These are phyloP conservation scores for Tetrahymena malaccensis DNA, from an alignment of 73 alveolate genomes.

Conservation along the genomic window DNA sequence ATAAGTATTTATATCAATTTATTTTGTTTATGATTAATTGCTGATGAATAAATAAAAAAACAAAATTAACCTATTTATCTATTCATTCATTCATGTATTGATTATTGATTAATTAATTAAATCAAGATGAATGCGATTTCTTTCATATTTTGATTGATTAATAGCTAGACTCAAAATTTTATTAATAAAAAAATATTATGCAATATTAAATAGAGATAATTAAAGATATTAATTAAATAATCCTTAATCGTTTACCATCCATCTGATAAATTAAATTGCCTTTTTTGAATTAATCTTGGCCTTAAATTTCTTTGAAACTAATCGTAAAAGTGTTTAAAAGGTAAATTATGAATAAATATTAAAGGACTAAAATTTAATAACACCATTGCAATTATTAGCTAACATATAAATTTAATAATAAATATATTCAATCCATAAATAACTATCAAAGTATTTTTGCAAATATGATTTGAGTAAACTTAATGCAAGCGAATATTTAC, in stretches of 20 bases:
- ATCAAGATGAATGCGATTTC: too few species aligned
- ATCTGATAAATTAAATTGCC: not conserved
- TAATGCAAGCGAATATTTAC: not conserved
- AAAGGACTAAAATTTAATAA: too few species aligned
- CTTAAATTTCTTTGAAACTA: not conserved
- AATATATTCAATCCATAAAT: too few species aligned
- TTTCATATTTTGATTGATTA: not conserved
- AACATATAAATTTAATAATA: too few species aligned
- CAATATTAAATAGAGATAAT: not conserved
- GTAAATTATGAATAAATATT: not conserved
- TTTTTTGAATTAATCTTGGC: not conserved
- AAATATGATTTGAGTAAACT: not conserved
- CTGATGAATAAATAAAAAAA: not conserved
- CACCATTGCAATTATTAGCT: not conserved
- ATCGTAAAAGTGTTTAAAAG: not conserved
- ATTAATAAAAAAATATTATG: not conserved
- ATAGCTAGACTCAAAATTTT: not conserved
- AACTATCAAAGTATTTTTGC: not conserved
- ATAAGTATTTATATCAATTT: not conserved
- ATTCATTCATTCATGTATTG: not conserved
- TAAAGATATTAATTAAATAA: not conserved
- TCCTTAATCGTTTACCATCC: not conserved
- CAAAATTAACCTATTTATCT: not conserved
- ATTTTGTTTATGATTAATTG: not conserved
- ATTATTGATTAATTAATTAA: too few species aligned